These are phyloP conservation scores for Pleurotus djamor DNA, from an alignment of 768 basidiomycete species.

Conservation along the genomic window DNA sequence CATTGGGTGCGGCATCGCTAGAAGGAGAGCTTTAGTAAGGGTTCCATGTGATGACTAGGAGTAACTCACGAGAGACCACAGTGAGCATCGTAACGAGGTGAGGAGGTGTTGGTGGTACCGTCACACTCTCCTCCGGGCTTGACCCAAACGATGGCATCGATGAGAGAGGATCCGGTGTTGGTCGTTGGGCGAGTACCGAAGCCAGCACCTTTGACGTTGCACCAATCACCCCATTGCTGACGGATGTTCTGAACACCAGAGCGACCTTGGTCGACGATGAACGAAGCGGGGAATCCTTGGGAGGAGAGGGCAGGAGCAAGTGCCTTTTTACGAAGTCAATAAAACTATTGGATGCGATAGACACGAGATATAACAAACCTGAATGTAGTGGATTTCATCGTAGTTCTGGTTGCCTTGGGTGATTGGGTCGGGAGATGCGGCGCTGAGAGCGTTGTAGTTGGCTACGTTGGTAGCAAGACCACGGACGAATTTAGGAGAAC, in stretches of 20 bases:
- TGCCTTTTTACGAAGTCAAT: conserved; percentile 34
- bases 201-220: conserved; percentile 64
- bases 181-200: conserved; percentile 60
- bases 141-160: conserved; percentile 65
- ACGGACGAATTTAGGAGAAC: conserved; percentile 54
- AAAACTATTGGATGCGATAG: not conserved
- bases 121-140: conserved; percentile 71
- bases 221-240: conserved; percentile 63
- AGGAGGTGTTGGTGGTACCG: conserved; percentile 55
- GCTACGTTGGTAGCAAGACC: conserved; percentile 55
- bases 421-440: conserved; percentile 55
- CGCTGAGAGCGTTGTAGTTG: conserved; percentile 34
- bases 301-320: conserved; percentile 42
- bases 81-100: conserved; percentile 50
- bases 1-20: conserved; percentile 52
- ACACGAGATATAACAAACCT: conserved; percentile 31
- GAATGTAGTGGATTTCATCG: conserved; percentile 60
- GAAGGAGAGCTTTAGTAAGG: not conserved
- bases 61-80: conserved; percentile 44
- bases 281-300: conserved; percentile 53
- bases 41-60: not conserved
- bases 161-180: conserved; percentile 49
- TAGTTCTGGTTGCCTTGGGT: conserved; percentile 60
- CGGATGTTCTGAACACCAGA: conserved; percentile 64
- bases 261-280: conserved; percentile 68